Evolutionary conservation across 768 basidiomycete genomes (phyloP).

Genomic region (Termitomyces sp.): DNA sequence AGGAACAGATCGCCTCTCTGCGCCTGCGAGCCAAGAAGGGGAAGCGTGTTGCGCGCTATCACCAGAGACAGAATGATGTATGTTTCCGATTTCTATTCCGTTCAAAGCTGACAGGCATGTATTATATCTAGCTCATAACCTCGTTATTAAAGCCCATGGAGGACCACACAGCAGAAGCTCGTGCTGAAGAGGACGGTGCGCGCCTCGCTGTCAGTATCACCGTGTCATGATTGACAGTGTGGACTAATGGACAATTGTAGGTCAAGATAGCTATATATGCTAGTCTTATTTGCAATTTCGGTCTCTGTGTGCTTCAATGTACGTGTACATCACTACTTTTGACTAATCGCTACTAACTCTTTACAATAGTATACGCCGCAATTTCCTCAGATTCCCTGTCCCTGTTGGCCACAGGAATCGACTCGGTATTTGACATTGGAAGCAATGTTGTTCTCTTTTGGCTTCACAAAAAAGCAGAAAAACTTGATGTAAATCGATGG

Average conservation of each 20-base stretch:
- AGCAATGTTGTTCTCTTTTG: conserved; percentile 80
- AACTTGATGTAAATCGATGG: conserved; percentile 82
- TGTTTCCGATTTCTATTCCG: conserved; percentile 12
- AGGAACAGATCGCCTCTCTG: conserved; percentile 60
- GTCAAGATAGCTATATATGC: conserved; percentile 87
- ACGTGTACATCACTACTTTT: conserved; percentile 14
- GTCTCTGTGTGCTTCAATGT: conserved; percentile 73
- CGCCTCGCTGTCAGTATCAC: conserved; percentile 56
- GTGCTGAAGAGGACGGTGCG: conserved; percentile 58
- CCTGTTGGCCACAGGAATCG: conserved; percentile 85
- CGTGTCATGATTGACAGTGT: neutral
- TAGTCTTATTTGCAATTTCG: conserved; percentile 75
- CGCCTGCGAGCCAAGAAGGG: conserved; percentile 52
- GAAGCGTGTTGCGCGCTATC: conserved; percentile 62
- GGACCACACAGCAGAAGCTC: conserved; percentile 81
- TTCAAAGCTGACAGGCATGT: neutral
- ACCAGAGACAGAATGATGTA: conserved; percentile 71
- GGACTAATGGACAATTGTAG: conserved; percentile 31
- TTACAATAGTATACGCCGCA: conserved; percentile 80
- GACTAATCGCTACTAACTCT: conserved; percentile 2
- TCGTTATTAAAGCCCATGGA: conserved; percentile 90
- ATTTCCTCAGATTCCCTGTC: conserved; percentile 81
- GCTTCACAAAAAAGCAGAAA: conserved; percentile 69
- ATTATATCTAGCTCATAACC: conserved; percentile 72
- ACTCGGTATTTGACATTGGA: conserved; percentile 81